Evolutionary conservation across 1,284 basidiomycete genomes (phyloP), one percentile per base, ranked within the genome.

Genomic region (Ceratobasidium sp.): DNA sequence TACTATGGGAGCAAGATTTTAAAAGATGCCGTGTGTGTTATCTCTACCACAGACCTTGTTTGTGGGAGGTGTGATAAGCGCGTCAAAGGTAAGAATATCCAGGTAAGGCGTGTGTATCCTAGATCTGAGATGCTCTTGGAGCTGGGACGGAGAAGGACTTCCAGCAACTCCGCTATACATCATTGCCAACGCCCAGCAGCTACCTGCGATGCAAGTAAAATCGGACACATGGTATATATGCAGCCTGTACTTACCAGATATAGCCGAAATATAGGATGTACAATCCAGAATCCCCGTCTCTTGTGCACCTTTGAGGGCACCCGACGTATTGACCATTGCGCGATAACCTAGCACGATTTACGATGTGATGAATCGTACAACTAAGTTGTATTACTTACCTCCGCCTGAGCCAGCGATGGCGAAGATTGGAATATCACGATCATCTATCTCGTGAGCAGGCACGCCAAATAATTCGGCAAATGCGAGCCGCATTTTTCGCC

Each of bases 361-460:
- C 10, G 27, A 2, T 32, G 17, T 43, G 32, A n/a, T 43, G 12
- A 54, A 22, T 32, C 12, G 20, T 43, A 53, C 29, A 32, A 25
- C 20, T 56, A 38, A 13, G 10, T 29, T 10, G 53, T 12, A 34
- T 29, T 17, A 70, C 74, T 70, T 71, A 74, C 80, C 81, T 65
- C 81, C 81, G 5, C 81, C 81, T 22, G 79, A 80, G 1, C 79
- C 80, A 0, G 81, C 81, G 29, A 82, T 76, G 0, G 79, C 79
- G 3, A 82, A 77, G 4, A 80, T 76, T 0, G 81, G 81, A n/a
- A 82, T 40, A 71, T 82, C 81, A 0, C 78, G 75, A 58, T 79
- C 78, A 62, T 80, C 77, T 1, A 81, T 74, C 54, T 81, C 79
- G 25, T 72, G 69, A 35, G 77, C 77, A 8, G 73, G 70, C 0